phyloP scores from a whole-genome alignment of 2,329 filamentous ascomycete genomes.

The Sporothrix inflata region DNA sequence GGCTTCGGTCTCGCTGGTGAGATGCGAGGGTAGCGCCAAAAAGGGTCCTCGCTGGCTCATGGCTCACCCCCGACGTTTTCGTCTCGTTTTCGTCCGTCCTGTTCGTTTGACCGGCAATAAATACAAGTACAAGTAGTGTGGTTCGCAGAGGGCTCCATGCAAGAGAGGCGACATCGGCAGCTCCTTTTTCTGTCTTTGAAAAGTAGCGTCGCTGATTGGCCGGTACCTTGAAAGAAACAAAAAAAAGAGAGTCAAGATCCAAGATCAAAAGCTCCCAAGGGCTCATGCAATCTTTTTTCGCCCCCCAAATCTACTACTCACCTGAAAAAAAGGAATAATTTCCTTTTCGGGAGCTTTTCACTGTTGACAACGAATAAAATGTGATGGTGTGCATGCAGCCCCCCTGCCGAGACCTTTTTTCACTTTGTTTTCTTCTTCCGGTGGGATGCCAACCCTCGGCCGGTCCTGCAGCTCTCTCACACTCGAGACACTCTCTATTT shows the following conservation, averaged over 20 bases:
- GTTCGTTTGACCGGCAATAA: constrained; percentile 12
- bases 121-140: not conserved
- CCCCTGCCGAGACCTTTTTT: not conserved
- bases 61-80: not conserved
- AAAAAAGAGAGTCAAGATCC: not conserved
- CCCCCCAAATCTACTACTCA: not conserved
- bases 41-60: not conserved
- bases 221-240: not conserved
- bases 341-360: constrained; percentile 22
- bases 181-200: constrained; percentile 28
- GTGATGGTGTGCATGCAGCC: not conserved
- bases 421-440: not conserved
- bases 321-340: constrained; percentile 17
- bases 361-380: not conserved
- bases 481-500: not conserved
- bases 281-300: not conserved
- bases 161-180: constrained; percentile 32
- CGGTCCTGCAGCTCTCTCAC: not conserved
- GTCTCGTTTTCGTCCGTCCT: constrained; percentile 16
- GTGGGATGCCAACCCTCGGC: not conserved
- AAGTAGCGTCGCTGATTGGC: constrained; percentile 29
- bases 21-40: constrained; percentile 1
- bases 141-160: not conserved
- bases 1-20: constrained; percentile 9
- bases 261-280: not conserved